phyloP scores from a whole-genome alignment of 306 rosid species.

The Adenanthera pavonina region DNA sequence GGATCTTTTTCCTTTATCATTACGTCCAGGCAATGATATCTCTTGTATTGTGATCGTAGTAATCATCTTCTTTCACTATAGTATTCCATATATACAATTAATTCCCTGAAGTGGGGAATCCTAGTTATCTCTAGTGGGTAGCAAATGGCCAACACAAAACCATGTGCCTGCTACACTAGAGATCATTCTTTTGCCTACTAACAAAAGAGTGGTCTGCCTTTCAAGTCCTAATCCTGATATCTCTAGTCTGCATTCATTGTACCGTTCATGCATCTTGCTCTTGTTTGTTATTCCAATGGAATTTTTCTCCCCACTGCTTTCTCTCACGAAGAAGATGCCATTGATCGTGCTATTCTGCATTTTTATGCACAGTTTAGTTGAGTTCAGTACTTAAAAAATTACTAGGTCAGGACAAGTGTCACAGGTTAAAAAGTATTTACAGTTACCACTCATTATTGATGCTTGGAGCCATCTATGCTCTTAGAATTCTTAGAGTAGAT shows the following conservation, averaged over 20 bases:
- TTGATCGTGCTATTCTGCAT: neutral
- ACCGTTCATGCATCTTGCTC: constrained; percentile 1
- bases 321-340: neutral
- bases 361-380: too few species aligned
- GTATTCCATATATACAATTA: neutral
- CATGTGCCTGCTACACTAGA: constrained; percentile 5
- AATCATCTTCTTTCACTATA: neutral
- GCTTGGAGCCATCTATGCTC: neutral
- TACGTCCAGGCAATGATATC: neutral
- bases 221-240: neutral
- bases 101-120: constrained; percentile 1
- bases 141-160: constrained; percentile 23
- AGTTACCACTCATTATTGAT: neutral
- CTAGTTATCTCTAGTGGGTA: neutral
- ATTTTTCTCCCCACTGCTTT: neutral
- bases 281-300: neutral
- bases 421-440: too few species aligned
- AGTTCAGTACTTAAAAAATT: too few species aligned
- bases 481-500: neutral
- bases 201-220: neutral
- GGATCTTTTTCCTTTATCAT: neutral
- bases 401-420: too few species aligned
- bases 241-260: constrained; percentile 4
- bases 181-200: neutral
- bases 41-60: neutral